Base-by-base conservation (phyloP, 1,284 basidiomycete species). In the Inonotus obliquus region DNA sequence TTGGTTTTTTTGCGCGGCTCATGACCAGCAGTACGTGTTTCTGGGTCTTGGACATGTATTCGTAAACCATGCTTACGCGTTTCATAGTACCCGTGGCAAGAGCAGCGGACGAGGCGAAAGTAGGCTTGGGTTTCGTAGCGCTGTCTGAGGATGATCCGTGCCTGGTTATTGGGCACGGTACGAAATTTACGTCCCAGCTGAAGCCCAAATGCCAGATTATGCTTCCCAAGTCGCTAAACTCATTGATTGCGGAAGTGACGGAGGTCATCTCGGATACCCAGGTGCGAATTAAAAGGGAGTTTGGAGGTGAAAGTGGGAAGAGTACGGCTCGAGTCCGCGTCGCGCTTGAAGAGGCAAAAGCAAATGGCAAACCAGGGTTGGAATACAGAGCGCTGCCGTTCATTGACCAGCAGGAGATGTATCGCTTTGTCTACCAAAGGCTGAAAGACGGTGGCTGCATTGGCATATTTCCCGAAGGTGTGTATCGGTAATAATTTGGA, bases 381-480 rank as follows among this genome's bases (percentile, higher is more conserved):
- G 76, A 84, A 32, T 94, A 84, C 80, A 94, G 94, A 74, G 79
- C 79, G 44, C 74, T 97, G 62, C 92, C 93, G 1, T 88, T 88
- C 71, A 86, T 98, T 63, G 91, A 97, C 76, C 96, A 98, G 74
- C 86, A 91, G 64, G 86, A 94, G 65, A 98, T 98, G 88, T 99
- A 98, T 73, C 86, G 89, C 23, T 85, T 94, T 65, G 97, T 99
- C 3, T 99, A 98, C 73, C 82, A 93, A 68, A 85, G 87, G 65
- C 79, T 99, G 63, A 92, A 88, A 63, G 85, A 91, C 59, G 92
- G 93, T 17, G 94, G 94, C 10, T 89, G 89, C 68, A 95, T 98
- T 66, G 94, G 95, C 54, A 96, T 98, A 67, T 98, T 98, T 72
- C 96, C 96, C 52, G 96, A 98, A 87, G 95, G 94, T 92, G 66